A percentile compares a stretch with the other conserved stretches of the same genome.
Evolutionary conservation across 176 grass and related monocot species (phyloP).

Genomic region (Aegilops speltoides): DNA sequence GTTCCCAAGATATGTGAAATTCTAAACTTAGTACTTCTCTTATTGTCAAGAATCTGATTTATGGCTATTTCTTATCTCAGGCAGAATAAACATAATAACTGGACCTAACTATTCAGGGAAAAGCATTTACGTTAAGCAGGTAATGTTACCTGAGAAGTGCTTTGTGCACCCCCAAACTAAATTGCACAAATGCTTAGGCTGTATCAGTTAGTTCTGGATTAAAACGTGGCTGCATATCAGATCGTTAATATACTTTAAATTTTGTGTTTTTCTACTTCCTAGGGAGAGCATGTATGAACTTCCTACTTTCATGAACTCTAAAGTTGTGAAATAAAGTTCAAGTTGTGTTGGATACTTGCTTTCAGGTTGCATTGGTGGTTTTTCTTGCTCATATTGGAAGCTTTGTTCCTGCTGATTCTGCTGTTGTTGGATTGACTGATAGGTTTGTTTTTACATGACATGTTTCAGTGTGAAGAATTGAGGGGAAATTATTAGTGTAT

Average conservation of each 20-base stretch:
- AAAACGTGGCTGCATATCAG: neutral
- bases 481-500: neutral
- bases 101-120: constrained; percentile 98
- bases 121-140: constrained; percentile 99
- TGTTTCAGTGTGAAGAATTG: neutral
- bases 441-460: constrained; percentile 47
- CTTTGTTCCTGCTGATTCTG: constrained; percentile 98
- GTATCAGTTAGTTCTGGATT: neutral
- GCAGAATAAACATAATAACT: constrained; percentile 96
- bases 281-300: neutral
- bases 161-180: neutral
- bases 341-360: constrained; percentile 26
- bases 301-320: neutral
- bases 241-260: neutral
- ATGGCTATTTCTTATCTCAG: constrained; percentile 41
- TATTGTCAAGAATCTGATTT: neutral
- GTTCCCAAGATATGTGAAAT: constrained; percentile 3
- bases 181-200: neutral
- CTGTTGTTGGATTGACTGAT: constrained; percentile 83
- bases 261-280: neutral
- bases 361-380: constrained; percentile 96
- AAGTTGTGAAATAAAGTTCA: neutral
- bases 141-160: constrained; percentile 35
- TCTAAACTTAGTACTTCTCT: neutral
- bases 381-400: constrained; percentile 99